A percentile compares a stretch with the other conserved stretches of the same genome.
Conservation (phyloP, 805 yeast genomes). For the Schwanniomyces pseudopolymorphus region DNA sequence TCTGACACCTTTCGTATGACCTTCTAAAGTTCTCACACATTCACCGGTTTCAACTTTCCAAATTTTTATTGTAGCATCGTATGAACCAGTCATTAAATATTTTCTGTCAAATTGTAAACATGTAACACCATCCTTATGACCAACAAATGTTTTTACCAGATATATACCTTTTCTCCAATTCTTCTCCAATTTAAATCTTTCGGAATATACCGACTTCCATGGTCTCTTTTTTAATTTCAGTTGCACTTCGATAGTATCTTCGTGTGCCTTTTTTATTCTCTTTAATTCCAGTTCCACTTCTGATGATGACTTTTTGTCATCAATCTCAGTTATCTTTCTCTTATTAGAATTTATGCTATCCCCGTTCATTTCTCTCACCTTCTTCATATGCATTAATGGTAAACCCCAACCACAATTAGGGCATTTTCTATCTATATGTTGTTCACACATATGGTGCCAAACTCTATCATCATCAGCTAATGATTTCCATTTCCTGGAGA, state of each 20-base stretch:
- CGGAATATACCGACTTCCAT: conserved; percentile 94
- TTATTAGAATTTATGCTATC: conserved; percentile 14
- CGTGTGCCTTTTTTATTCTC: conserved; percentile 8
- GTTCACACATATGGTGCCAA: conserved; percentile 98
- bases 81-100: conserved; percentile 84
- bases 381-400: conserved; percentile 87
- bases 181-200: conserved; percentile 85
- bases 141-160: conserved; percentile 61
- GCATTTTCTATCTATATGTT: conserved; percentile 95
- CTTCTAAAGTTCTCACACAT: conserved; percentile 70
- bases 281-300: conserved; percentile 10
- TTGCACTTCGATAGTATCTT: conserved; percentile 7
- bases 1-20: conserved; percentile 88
- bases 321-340: conserved; percentile 13
- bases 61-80: conserved; percentile 86
- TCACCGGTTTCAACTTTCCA: conserved; percentile 88
- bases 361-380: conserved; percentile 50
- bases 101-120: conserved; percentile 80
- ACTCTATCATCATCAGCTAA: conserved; percentile 95
- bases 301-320: conserved; percentile 13
- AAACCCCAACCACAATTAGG: conserved; percentile 99
- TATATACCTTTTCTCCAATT: conserved; percentile 91
- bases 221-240: conserved; percentile 53
- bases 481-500: conserved; percentile 79
- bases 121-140: conserved; percentile 87